These are phyloP conservation scores for Fraxinus sp. DNA, from an alignment of 305 asterid species.

Conservation along the genomic window DNA sequence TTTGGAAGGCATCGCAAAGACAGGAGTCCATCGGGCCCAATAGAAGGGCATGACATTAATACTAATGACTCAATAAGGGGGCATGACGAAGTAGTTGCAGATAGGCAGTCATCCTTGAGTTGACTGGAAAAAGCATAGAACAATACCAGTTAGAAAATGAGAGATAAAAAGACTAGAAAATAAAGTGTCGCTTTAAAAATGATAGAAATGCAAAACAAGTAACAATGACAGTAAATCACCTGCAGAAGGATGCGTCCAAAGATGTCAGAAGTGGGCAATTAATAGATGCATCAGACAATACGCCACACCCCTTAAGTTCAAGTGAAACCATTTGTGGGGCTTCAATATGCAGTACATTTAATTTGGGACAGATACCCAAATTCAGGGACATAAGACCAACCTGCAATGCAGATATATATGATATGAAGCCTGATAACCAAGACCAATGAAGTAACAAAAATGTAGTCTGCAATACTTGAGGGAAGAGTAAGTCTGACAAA, in stretches of 20 bases:
- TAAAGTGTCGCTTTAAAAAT: not conserved
- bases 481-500: not conserved
- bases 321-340: conserved; percentile 89
- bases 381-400: conserved; percentile 90
- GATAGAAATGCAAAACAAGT: conserved; percentile 1
- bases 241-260: conserved; percentile 98
- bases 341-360: conserved; percentile 67
- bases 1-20: conserved; percentile 64
- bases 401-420: conserved; percentile 39
- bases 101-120: conserved; percentile 85
- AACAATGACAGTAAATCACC: conserved; percentile 41
- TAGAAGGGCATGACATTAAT: conserved; percentile 84
- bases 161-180: not conserved
- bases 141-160: conserved; percentile 5
- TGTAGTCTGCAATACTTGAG: not conserved
- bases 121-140: conserved; percentile 55
- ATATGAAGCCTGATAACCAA: conserved; percentile 3
- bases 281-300: conserved; percentile 74
- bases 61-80: conserved; percentile 62
- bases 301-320: conserved; percentile 98
- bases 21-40: conserved; percentile 76
- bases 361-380: conserved; percentile 95
- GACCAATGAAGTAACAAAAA: not conserved
- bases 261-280: conserved; percentile 80
- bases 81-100: conserved; percentile 80